Evolutionary conservation across 2,329 filamentous ascomycete species (phyloP).

Genomic region (Colletotrichum cuscutae): DNA sequence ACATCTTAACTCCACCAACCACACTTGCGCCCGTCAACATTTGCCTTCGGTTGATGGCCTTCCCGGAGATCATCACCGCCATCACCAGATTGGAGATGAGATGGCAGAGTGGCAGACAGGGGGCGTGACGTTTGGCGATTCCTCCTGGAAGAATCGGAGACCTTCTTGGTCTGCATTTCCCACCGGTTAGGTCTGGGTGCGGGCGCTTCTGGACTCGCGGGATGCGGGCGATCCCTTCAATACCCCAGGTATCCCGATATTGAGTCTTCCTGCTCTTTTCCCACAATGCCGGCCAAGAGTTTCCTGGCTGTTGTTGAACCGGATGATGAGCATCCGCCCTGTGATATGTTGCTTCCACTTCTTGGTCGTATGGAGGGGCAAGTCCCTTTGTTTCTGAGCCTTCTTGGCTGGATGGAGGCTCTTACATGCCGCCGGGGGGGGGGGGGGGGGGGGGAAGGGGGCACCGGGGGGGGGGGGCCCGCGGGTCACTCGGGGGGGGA

Average conservation of each 20-base stretch:
- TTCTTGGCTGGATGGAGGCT: slow-evolving; percentile 18
- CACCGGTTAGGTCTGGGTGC: slow-evolving; percentile 11
- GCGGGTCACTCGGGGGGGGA: no score
- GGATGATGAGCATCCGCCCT: slow-evolving; percentile 26
- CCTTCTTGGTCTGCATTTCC: slow-evolving; percentile 1
- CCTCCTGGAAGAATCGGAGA: not conserved
- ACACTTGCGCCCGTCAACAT: not conserved
- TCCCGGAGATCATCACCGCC: slow-evolving; percentile 26
- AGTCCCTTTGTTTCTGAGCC: slow-evolving; percentile 9
- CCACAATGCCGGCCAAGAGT: not conserved
- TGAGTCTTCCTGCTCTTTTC: not conserved
- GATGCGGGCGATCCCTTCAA: slow-evolving; percentile 14
- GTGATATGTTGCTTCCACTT: slow-evolving; percentile 6
- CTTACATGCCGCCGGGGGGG: not conserved
- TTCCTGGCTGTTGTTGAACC: not conserved
- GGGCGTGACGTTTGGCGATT: slow-evolving; percentile 4
- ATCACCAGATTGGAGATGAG: slow-evolving; percentile 10
- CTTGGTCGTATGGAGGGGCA: not conserved
- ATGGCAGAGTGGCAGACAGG: slow-evolving; percentile 23
- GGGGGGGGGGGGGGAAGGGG: no score
- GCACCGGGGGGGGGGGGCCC: no score
- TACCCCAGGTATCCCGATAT: not conserved
- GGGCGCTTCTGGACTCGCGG: slow-evolving; percentile 12
- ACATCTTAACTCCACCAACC: slow-evolving; percentile 22
- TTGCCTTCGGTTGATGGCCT: slow-evolving; percentile 21